Evolutionary conservation across 192 early-diverging fungal genomes (phyloP), one percentile per base, ranked within the genome.

Genomic region (Coemansia sp.): DNA sequence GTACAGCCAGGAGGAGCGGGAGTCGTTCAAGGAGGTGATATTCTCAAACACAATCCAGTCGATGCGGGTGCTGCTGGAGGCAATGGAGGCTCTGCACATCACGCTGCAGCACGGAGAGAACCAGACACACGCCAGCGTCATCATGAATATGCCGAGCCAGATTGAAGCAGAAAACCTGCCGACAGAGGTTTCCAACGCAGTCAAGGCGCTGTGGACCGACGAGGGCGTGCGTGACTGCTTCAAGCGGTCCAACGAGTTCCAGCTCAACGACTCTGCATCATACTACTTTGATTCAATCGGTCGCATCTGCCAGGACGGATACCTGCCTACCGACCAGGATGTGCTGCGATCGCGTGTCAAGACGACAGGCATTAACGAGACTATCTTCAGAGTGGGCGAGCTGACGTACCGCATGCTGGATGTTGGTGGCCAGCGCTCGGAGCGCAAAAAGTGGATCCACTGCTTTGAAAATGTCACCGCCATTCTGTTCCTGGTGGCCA

Each of bases 381-480:
- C 94, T 4, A 90, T 90, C 8, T 96, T 98, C 82, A 73, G 90
- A 36, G 92, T 98, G 67, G 93, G 91, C 26, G 93, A 95, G 45
- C 78, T 97, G 51, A 95, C 93, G 39, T 98, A 97, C 80, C 88
- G 93, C 65, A 94, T 98, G 93, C 92, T 95, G 80, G 96, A 98
- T 85, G 96, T 98, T 49, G 96, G 96, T 71, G 96, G 96, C 46
- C 96, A 98, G 86, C 90, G 96, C 48, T 95, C 94, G 47, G 96
- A 98, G 85, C 88, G 96, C 71, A 98, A 98, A 72, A 98, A 98
- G 85, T 97, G 96, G 96, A 96, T 97, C 68, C 96, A 97, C 82
- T 98, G 95, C 71, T 98, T 98, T 68, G 96, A 98, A 74, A 94
- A 95, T 71, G 95, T 97, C 19, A 97, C 94, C 1, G 92, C 94